Base-by-base conservation (phyloP, 1,284 basidiomycete species). In the Termitomyces sp. region DNA sequence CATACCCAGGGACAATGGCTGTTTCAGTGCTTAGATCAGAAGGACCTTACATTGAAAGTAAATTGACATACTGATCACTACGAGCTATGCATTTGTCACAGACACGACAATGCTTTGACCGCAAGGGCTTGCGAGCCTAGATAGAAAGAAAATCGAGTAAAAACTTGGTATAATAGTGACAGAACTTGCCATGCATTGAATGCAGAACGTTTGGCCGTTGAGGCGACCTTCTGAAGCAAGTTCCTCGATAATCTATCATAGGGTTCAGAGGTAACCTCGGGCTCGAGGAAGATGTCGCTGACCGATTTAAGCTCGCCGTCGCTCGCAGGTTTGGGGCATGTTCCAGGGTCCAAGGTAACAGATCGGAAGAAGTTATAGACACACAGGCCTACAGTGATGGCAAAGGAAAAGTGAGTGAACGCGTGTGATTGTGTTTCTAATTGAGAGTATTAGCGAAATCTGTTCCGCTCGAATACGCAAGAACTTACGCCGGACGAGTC, bases 1-100 rank as follows among this genome's bases (percentile, higher is more conserved):
- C 93, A 97, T n/a, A 98, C 86, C 96, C 96, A 99, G 7, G 97
- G 97, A 64, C 96, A 98, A 65, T 98, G 95, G 63, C 91, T 94
- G 21, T 11, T 54, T 13, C 1, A 38, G 9, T 7, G 54, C 34
- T 43, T 11, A 35, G 41, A 5, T 45, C 39, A 46, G 57, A 40
- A 60, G 51, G 42, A 49, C 28, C 28, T 33, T 10, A 24, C 26
- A 5, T 30, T 34, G 28, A 26, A 14, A 11, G 34, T 18, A 42
- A 35, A 26, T 38, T 14, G 14, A 75, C 89, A 68, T 65, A 95
- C 91, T 97, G 94, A 65, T 97, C 94, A 64, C 87, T 91, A 46
- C 91, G 78, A 6, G 89, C 91, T 14, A 95, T 80, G 64, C 97
- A 99, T 53, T 86, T 84, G 60, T 95, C 88, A 66, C 95, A 98